Evolutionary conservation across 371 early-diverging fungal genomes (phyloP).

Genomic region (Circinella minor): DNA sequence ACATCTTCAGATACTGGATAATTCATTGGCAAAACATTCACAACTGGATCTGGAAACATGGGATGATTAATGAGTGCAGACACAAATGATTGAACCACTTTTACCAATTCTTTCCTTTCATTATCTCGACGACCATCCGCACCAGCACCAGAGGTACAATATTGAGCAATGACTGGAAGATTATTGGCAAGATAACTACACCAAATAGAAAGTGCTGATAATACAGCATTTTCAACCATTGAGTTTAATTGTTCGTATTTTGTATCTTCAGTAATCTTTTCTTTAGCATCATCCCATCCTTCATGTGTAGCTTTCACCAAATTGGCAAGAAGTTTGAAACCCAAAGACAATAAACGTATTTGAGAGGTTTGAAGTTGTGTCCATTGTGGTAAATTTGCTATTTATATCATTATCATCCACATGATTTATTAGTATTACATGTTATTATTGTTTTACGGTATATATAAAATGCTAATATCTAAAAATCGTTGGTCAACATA

Average conservation of each 20-base stretch:
- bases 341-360: slow-evolving; percentile 33
- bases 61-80: slow-evolving; percentile 38
- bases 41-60: slow-evolving; percentile 46
- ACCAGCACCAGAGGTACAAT: slow-evolving; percentile 27
- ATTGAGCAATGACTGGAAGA: slow-evolving; percentile 34
- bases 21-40: slow-evolving; percentile 38
- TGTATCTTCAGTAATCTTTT: slow-evolving; percentile 11
- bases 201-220: slow-evolving; percentile 51
- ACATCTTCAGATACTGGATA: slow-evolving; percentile 52
- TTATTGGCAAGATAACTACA: slow-evolving; percentile 39
- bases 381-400: slow-evolving; percentile 28
- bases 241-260: slow-evolving; percentile 19
- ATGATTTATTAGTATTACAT: neutral
- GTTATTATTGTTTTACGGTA: neutral
- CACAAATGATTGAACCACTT: slow-evolving; percentile 39
- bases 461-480: neutral
- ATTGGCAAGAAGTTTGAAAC: slow-evolving; percentile 30
- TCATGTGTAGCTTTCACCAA: slow-evolving; percentile 29
- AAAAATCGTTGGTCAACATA: neutral
- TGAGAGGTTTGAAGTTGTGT: slow-evolving; percentile 34
- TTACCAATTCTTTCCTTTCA: slow-evolving; percentile 29
- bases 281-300: slow-evolving; percentile 20
- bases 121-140: slow-evolving; percentile 22
- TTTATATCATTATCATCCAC: neutral
- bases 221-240: slow-evolving; percentile 31